phyloP scores from a whole-genome alignment of 2,329 filamentous ascomycete species.

The Stemphylium lycopersici region DNA sequence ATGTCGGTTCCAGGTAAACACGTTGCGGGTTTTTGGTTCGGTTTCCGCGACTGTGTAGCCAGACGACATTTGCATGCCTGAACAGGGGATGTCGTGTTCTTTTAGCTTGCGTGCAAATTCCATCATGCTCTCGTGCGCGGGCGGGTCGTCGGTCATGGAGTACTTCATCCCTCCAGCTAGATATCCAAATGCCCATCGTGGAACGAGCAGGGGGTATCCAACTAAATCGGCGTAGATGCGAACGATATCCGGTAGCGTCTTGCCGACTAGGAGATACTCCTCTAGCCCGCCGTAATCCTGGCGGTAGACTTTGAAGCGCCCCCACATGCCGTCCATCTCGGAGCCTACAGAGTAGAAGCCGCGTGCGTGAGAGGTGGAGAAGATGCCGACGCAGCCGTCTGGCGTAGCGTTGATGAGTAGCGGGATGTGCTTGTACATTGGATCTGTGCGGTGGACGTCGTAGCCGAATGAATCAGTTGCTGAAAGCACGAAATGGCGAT shows the following conservation, averaged over 20 bases:
- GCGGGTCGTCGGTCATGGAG: constrained; percentile 62
- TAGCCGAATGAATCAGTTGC: constrained; percentile 77
- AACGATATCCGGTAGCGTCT: constrained; percentile 70
- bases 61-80: constrained; percentile 74
- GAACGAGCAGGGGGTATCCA: constrained; percentile 70
- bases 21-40: constrained; percentile 72
- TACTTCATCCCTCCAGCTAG: constrained; percentile 71
- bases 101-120: constrained; percentile 67
- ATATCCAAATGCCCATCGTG: constrained; percentile 76
- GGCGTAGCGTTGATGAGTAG: constrained; percentile 72
- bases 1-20: constrained; percentile 73
- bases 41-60: constrained; percentile 73
- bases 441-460: constrained; percentile 72
- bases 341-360: constrained; percentile 71
- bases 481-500: constrained; percentile 68
- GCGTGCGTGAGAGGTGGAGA: constrained; percentile 70
- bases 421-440: constrained; percentile 77
- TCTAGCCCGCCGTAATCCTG: constrained; percentile 76
- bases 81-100: constrained; percentile 71
- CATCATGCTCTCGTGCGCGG: constrained; percentile 62
- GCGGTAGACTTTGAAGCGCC: constrained; percentile 74
- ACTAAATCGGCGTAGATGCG: constrained; percentile 70
- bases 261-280: constrained; percentile 71
- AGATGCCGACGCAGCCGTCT: constrained; percentile 68
- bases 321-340: constrained; percentile 79